These are phyloP conservation scores for Sporisorium iseilematis-ciliati DNA, from an alignment of 1,284 basidiomycete genomes.

Conservation along the genomic window DNA sequence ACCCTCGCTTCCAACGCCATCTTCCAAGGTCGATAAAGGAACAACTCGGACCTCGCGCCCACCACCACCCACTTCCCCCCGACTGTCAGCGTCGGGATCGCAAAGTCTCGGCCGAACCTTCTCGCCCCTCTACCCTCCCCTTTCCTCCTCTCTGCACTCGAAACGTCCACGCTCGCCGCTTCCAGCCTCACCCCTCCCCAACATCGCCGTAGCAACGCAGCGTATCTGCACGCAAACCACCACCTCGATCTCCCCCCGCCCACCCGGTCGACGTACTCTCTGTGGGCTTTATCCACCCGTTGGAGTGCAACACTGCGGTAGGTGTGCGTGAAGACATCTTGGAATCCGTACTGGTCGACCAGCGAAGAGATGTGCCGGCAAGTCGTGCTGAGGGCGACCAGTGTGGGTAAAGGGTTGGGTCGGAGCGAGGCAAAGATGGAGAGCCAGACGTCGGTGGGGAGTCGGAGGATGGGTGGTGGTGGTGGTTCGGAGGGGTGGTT, in stretches of 20 bases:
- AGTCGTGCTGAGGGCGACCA: slow-evolving; percentile 16
- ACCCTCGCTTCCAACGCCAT: slow-evolving; percentile 5
- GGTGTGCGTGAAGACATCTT: background rate
- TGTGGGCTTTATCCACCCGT: background rate
- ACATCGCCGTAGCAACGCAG: background rate
- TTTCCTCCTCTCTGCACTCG: background rate
- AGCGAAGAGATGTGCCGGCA: slow-evolving; percentile 10
- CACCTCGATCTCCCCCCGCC: background rate
- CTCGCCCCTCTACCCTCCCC: background rate
- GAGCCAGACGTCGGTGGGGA: slow-evolving; percentile 41
- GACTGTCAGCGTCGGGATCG: slow-evolving; percentile 22
- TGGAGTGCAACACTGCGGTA: background rate
- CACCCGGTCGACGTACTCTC: background rate
- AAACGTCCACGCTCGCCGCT: slow-evolving; percentile 1
- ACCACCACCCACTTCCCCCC: slow-evolving; percentile 19
- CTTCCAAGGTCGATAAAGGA: slow-evolving; percentile 8
- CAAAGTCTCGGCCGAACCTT: slow-evolving; percentile 19
- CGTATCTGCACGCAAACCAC: slow-evolving; percentile 25
- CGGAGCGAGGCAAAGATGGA: slow-evolving; percentile 27
- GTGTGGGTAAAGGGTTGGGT: background rate
- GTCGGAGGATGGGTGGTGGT: slow-evolving; percentile 16
- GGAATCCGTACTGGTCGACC: slow-evolving; percentile 36
- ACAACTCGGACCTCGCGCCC: slow-evolving; percentile 28
- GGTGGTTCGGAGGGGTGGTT: background rate
- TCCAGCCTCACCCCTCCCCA: slow-evolving; percentile 17